Evolutionary conservation across 495 filamentous ascomycete genomes (phyloP).

Genomic region (Aspergillus sparsus): DNA sequence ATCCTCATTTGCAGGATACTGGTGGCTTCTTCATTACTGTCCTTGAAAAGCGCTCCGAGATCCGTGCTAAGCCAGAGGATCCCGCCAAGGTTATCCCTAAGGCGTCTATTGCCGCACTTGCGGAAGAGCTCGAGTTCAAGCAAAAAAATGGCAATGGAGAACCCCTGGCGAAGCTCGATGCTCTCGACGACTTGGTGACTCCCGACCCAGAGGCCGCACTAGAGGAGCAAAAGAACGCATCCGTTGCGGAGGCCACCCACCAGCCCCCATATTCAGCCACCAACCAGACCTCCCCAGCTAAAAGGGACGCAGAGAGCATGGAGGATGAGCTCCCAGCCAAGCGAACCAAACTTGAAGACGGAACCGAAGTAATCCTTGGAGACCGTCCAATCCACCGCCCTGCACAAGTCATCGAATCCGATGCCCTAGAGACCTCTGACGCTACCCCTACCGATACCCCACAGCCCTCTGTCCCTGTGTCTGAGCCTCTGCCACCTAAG

Average conservation of each 20-base stretch:
- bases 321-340: constrained; percentile 50
- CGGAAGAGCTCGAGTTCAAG: constrained; percentile 54
- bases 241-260: constrained; percentile 44
- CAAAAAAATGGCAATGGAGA: constrained; percentile 43
- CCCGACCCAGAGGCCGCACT: constrained; percentile 37
- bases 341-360: constrained; percentile 48
- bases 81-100: constrained; percentile 57
- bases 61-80: constrained; percentile 78
- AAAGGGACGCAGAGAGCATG: constrained; percentile 44
- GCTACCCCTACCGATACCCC: constrained; percentile 29
- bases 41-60: constrained; percentile 86
- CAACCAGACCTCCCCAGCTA: constrained; percentile 32
- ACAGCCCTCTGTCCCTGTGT: constrained; percentile 16
- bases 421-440: constrained; percentile 41
- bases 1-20: constrained; percentile 93
- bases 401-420: constrained; percentile 42
- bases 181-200: constrained; percentile 49
- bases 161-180: constrained; percentile 50
- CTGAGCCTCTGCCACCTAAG: constrained; percentile 31
- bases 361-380: constrained; percentile 45
- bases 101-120: constrained; percentile 53
- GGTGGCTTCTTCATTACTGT: constrained; percentile 97
- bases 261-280: constrained; percentile 43
- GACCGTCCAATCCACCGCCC: constrained; percentile 54
- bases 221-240: constrained; percentile 46